These are phyloP conservation scores for Suillus tomentosus DNA, from an alignment of 768 basidiomycete species.

Conservation along the genomic window DNA sequence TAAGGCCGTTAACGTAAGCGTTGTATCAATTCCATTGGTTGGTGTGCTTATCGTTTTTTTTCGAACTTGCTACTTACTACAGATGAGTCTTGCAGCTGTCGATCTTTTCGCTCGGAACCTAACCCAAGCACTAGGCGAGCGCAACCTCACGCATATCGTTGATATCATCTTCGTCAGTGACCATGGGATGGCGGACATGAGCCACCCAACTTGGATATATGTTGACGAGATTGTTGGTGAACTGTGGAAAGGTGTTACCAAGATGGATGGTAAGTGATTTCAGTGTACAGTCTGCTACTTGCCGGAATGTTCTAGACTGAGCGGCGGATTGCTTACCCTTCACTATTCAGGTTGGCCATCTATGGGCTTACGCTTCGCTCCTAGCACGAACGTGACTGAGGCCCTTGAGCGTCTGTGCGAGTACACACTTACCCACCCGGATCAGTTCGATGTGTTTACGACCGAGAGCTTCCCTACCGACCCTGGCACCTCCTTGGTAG, in stretches of 20 bases:
- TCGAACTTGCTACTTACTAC: constrained; percentile 1
- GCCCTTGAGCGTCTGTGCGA: constrained; percentile 52
- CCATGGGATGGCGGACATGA: constrained; percentile 91
- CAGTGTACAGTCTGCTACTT: neutral
- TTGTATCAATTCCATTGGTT: neutral
- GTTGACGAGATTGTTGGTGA: constrained; percentile 75
- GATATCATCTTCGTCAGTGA: constrained; percentile 91
- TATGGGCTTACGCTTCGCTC: constrained; percentile 78
- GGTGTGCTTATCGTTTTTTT: neutral
- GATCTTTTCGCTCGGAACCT: constrained; percentile 77
- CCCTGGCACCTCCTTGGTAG: neutral
- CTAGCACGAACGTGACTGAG: constrained; percentile 54
- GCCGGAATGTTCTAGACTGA: constrained; percentile 19
- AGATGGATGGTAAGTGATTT: constrained; percentile 28
- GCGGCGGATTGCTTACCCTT: constrained; percentile 16
- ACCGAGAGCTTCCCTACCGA: constrained; percentile 17
- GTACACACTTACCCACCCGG: constrained; percentile 28
- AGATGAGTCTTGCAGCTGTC: constrained; percentile 67
- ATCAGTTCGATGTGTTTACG: constrained; percentile 64
- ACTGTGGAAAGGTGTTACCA: constrained; percentile 53
- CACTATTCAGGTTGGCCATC: constrained; percentile 79
- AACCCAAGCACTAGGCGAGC: constrained; percentile 57
- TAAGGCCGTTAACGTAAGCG: constrained; percentile 66
- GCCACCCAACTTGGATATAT: constrained; percentile 70
- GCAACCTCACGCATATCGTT: constrained; percentile 81